Conservation (phyloP, 208 protist genomes). For the Angomonas deanei region DNA sequence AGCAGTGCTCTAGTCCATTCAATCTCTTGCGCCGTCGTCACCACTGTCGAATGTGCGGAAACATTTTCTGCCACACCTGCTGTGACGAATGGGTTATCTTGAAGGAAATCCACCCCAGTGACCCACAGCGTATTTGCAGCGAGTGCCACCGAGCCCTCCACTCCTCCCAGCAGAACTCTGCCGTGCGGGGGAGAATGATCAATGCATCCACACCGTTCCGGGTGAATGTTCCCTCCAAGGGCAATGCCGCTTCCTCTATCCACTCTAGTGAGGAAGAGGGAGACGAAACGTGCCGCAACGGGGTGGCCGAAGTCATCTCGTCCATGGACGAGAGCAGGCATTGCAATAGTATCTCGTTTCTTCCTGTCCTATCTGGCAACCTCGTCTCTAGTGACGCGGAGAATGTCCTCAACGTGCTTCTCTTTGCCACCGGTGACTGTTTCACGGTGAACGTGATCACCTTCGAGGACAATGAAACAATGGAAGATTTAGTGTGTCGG, state of each 20-base stretch:
- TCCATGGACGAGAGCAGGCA: constrained; percentile 24
- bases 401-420: constrained; percentile 29
- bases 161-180: neutral
- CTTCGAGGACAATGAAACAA: constrained; percentile 21
- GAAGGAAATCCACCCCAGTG: constrained; percentile 10
- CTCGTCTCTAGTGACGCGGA: constrained; percentile 21
- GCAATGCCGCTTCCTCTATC: too few relatives aligned
- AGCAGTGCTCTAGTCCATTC: constrained; percentile 23
- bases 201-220: neutral
- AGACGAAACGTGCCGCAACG: neutral
- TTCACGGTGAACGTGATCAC: constrained; percentile 37
- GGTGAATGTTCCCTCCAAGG: neutral
- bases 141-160: constrained; percentile 15
- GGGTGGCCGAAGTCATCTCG: constrained; percentile 32
- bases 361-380: constrained; percentile 31
- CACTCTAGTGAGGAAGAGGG: neutral
- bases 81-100: constrained; percentile 16
- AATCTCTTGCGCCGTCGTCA: constrained; percentile 29
- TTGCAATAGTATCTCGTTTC: constrained; percentile 27
- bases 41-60: constrained; percentile 26
- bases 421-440: constrained; percentile 25
- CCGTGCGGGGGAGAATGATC: neutral
- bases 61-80: constrained; percentile 44
- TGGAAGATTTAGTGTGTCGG: constrained; percentile 19
- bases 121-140: constrained; percentile 40